Evolutionary conservation across 257 asterid species (phyloP).

Genomic region (Echites panduratus): DNA sequence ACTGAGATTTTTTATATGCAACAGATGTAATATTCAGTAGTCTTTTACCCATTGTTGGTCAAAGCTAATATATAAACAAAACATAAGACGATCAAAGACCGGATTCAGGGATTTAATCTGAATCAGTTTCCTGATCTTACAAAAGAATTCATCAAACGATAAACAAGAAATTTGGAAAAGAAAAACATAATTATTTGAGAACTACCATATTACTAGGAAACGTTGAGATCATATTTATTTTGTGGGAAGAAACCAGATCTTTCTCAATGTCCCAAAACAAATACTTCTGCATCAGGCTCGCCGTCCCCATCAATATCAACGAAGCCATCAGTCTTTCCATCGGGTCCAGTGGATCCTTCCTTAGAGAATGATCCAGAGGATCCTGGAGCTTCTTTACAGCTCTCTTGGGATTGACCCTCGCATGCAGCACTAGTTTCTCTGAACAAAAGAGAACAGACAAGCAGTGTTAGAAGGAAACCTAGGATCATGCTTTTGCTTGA

Average conservation of each 20-base stretch:
- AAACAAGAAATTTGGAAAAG: neutral
- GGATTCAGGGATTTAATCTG: too few species aligned
- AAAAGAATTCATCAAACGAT: neutral
- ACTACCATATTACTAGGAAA: neutral
- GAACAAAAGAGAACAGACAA: neutral
- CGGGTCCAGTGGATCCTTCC: too few species aligned
- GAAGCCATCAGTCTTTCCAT: neutral
- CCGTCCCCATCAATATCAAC: neutral
- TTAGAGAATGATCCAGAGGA: too few species aligned
- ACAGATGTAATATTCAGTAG: too few species aligned
- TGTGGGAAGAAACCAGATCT: neutral
- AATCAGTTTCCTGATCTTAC: neutral
- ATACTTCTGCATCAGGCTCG: conserved; percentile 1
- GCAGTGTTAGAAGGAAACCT: neutral
- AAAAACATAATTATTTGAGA: neutral
- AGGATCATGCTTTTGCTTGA: neutral
- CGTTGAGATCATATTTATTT: neutral
- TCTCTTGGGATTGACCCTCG: neutral
- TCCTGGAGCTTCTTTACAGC: neutral
- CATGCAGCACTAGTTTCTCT: neutral
- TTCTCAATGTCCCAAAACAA: conserved; percentile 3
- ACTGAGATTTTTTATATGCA: too few species aligned
- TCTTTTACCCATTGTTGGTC: too few species aligned
- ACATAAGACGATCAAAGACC: too few species aligned
- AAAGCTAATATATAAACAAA: too few species aligned